phyloP scores from a whole-genome alignment of 129 eudicot species.

The Artemisia tridentata region DNA sequence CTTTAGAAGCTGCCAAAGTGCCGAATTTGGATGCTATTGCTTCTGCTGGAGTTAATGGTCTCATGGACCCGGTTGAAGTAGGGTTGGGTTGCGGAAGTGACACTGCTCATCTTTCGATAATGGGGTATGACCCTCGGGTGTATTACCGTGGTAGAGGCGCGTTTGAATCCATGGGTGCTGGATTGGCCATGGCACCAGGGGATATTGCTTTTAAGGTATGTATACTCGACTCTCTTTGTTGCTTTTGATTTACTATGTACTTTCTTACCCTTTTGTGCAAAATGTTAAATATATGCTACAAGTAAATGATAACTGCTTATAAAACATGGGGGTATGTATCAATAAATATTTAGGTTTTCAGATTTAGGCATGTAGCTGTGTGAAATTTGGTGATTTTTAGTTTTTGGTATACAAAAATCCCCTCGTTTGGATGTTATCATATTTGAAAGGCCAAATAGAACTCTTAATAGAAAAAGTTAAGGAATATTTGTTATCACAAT shows the following conservation, averaged over 20 bases:
- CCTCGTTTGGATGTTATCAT: background rate
- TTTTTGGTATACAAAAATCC: background rate
- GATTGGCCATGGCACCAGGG: conserved; percentile 94
- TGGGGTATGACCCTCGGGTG: conserved; percentile 91
- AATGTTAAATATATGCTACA: background rate
- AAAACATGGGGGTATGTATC: background rate
- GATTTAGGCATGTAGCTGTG: background rate
- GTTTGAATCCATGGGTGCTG: conserved; percentile 98
- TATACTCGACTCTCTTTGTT: background rate
- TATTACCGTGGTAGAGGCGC: conserved; percentile 97
- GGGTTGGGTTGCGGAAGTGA: conserved; percentile 93
- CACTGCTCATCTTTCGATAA: conserved; percentile 83
- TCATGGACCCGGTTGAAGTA: conserved; percentile 97
- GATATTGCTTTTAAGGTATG: conserved; percentile 93
- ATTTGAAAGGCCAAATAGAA: background rate
- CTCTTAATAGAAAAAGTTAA: background rate
- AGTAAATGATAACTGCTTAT: background rate
- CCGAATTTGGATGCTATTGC: conserved; percentile 86
- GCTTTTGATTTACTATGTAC: background rate
- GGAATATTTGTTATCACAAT: too few relatives aligned
- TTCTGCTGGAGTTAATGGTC: conserved; percentile 89
- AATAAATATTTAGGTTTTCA: background rate
- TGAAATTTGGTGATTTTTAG: background rate
- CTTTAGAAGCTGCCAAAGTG: conserved; percentile 66
- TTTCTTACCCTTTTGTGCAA: background rate